Base-by-base conservation (phyloP, 331 rosid species). In the Pyrus hybrid region DNA sequence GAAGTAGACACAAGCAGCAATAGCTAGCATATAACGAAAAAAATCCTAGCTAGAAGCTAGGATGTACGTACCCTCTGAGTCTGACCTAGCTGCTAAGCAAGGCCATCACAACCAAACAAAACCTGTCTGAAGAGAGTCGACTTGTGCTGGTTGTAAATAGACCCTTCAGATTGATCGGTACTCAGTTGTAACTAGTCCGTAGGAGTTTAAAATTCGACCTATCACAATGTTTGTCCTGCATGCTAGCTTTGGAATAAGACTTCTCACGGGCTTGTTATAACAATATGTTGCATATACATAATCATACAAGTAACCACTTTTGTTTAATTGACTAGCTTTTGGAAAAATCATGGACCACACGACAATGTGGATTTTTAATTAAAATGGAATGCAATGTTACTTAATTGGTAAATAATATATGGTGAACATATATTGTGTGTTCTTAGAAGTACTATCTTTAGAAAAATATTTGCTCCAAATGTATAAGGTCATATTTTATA, bases 231-330 rank as follows among this genome's bases (percentile, higher is more conserved):
- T 53, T 54, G 30, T 49, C 63, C 11, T n/a, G 54, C 45, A 37
- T 82, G 86, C 79, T 82, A 76, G 63, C 67, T 69, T 75, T 75
- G 23, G 80, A 81, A 68, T 83, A 82, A 80, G 88, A 81, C 89
- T 73, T 77, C 62, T 86, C 80, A 75, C 68, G 74, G 32, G 66
- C 35, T 26, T 25, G 33, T 26, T 25, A 62, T 13, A 12, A 13
- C 13, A 5, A 13, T 41, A 45, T 41, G 12, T 26, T 62, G 66
- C 35, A 21, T 58, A 58, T 0, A 30, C 73, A 73, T 41, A 37
- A 28, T 47, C 51, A 62, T 62, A 62, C 35, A 62, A 62, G 14
- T 62, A 62, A 23, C 33, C 45, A 37, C 45, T 37, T 37, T 37
- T 37, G 13, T 37, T 37, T 37, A 2, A 4, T 10, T 10, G 4